Percentiles rank a stretch among this genome's conserved stretches.
phyloP scores from a whole-genome alignment of 164 flowering plant genomes.

The Vitis cinerea region DNA sequence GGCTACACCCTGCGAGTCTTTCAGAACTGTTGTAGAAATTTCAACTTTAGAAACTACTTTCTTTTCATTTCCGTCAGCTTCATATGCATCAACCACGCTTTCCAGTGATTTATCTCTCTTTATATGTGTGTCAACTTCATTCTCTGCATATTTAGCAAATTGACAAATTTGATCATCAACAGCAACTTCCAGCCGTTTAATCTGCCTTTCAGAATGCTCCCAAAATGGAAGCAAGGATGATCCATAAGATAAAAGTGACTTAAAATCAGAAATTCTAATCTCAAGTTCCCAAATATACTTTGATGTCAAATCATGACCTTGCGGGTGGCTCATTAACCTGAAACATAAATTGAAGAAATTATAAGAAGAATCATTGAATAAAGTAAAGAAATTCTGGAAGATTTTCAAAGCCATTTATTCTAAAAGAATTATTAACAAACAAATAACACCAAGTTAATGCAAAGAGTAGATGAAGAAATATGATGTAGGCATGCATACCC shows the following conservation, averaged over 20 bases:
- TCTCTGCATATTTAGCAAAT: conserved; percentile 23
- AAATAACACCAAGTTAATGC: not conserved
- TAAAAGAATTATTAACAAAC: not conserved
- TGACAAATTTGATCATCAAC: conserved; percentile 40
- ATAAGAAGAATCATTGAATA: not conserved
- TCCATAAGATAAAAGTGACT: conserved; percentile 59
- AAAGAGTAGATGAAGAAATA: not conserved
- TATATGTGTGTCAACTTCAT: conserved; percentile 20
- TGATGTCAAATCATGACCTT: conserved; percentile 35
- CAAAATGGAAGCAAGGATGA: conserved; percentile 79
- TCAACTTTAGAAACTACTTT: conserved; percentile 10
- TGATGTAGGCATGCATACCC: conserved; percentile 37
- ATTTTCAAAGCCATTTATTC: not conserved
- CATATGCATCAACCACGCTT: conserved; percentile 22
- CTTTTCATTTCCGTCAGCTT: conserved; percentile 17
- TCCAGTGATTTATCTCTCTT: conserved; percentile 20
- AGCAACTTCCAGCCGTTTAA: conserved; percentile 48
- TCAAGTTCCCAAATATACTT: conserved; percentile 66
- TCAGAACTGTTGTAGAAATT: conserved; percentile 1
- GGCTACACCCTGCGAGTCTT: not conserved
- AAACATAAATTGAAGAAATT: conserved; percentile 11
- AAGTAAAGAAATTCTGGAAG: not conserved
- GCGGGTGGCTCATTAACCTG: conserved; percentile 35
- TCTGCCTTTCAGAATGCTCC: conserved; percentile 68
- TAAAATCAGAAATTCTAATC: conserved; percentile 74